phyloP scores from a whole-genome alignment of 345 rosid species.

The Crucihimalaya himalaica region DNA sequence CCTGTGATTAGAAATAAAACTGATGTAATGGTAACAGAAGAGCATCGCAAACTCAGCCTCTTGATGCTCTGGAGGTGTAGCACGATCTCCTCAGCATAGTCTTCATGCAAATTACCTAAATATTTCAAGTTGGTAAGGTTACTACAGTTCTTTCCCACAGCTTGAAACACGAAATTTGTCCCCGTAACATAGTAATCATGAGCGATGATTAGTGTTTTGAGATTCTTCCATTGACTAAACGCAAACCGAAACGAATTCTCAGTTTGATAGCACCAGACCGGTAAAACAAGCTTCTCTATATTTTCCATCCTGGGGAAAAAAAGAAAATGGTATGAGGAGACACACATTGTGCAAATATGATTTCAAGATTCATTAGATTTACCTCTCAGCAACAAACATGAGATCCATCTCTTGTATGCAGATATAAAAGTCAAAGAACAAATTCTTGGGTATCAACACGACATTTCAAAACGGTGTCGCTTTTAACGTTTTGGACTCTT shows the following conservation, averaged over 20 bases:
- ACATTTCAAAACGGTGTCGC: too few species aligned
- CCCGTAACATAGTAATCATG: neutral
- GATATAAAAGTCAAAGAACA: neutral
- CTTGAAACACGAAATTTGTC: neutral
- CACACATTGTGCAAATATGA: too few species aligned
- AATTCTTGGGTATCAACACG: neutral
- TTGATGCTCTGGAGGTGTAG: neutral
- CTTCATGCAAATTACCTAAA: neutral
- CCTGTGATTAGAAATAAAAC: neutral
- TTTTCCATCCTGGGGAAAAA: neutral
- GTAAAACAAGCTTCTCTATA: neutral
- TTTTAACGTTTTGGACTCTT: too few species aligned
- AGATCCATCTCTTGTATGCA: neutral
- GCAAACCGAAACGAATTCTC: neutral
- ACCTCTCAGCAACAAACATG: conserved; percentile 15
- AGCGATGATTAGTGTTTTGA: neutral
- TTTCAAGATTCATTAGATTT: neutral
- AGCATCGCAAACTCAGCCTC: conserved; percentile 19
- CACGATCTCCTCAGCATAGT: neutral
- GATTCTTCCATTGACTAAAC: conserved; percentile 15
- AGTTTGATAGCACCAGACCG: neutral
- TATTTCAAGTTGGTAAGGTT: conserved; percentile 5
- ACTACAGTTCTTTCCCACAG: neutral
- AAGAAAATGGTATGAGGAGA: neutral
- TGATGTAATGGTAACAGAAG: neutral